Base-by-base conservation (phyloP, 1,139 yeast species). In the Geotrichum citri-aurantii region DNA sequence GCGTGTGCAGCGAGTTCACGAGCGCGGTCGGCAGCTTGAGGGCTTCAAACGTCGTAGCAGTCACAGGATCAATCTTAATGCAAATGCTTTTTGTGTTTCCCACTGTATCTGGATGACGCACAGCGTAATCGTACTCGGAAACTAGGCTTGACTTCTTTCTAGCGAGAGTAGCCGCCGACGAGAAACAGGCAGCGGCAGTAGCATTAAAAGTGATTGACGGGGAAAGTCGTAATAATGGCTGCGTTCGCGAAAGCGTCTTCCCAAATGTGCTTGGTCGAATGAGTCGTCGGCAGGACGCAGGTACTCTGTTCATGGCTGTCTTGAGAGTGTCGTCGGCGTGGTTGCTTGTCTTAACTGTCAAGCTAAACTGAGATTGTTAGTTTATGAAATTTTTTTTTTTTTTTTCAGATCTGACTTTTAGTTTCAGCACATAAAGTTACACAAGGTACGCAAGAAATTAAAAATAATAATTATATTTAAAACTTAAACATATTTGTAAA, bases 11-110 rank as follows among this genome's bases (percentile, higher is more conserved):
- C 3, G 59, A 52, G 10, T 48, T 42, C 5, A 63, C 37, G 27
- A 65, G 48, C 3, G 59, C 51, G 0, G 57, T 51, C 26, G 56
- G 59, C 24, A 68, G 37, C 21, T 62, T 59, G 23, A 68, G 55
- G 26, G 65, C 69, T 14, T 62, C 60, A 59, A 68, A 67, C 1
- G 61, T 53, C 24, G 57, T 55, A 5, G 62, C 66, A 11, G 53
- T 56, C 23, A 56, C 64, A 7, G 71, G 71, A 53, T 69, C 70
- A 12, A 64, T 58, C 47, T 62, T 61, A 10, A 67, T 59, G 10
- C 48, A 58, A 31, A 31, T 31, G 40, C 40, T 14, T 3, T 12
- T 31, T 31, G 40, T 31, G n/a, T 19, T 50, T 19, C 47, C 53
- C 17, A 27, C 53, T n/a, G 37, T 27, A 14, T 31, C 47, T 23